phyloP scores from a whole-genome alignment of 192 early-diverging fungal genomes.

The Spizellomyces sp. region DNA sequence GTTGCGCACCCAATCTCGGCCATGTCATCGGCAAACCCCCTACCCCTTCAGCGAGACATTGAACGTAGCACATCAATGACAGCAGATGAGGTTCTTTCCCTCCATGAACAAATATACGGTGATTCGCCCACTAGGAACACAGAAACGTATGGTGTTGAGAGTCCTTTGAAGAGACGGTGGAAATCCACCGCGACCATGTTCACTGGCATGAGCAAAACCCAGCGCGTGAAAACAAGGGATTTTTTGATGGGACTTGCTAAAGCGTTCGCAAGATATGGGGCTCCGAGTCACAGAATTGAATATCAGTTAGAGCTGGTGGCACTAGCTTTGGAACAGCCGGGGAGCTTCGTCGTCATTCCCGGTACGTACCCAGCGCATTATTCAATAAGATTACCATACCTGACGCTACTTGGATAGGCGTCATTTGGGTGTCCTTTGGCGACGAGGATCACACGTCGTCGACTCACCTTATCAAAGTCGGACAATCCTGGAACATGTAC shows the following conservation, averaged over 20 bases:
- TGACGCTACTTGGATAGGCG: background rate
- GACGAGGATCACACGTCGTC: constrained; percentile 30
- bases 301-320: constrained; percentile 43
- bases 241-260: constrained; percentile 49
- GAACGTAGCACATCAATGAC: background rate
- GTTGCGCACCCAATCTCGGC: background rate
- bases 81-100: background rate
- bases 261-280: constrained; percentile 49
- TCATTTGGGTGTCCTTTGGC: constrained; percentile 52
- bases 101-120: constrained; percentile 1
- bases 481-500: constrained; percentile 40
- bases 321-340: constrained; percentile 39
- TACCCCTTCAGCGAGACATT: background rate
- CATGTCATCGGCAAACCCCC: background rate
- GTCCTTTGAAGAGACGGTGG: constrained; percentile 13
- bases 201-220: constrained; percentile 13
- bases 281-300: constrained; percentile 54
- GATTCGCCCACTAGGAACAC: background rate
- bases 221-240: constrained; percentile 26
- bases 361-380: constrained; percentile 10
- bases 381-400: background rate
- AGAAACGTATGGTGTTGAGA: background rate
- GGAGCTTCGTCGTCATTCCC: constrained; percentile 43
- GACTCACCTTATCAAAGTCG: constrained; percentile 44
- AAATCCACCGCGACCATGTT: constrained; percentile 32